Percentiles rank a stretch among this genome's conserved stretches.
phyloP scores from a whole-genome alignment of 2,329 filamentous ascomycete genomes.

The Colletotrichum sublineola region DNA sequence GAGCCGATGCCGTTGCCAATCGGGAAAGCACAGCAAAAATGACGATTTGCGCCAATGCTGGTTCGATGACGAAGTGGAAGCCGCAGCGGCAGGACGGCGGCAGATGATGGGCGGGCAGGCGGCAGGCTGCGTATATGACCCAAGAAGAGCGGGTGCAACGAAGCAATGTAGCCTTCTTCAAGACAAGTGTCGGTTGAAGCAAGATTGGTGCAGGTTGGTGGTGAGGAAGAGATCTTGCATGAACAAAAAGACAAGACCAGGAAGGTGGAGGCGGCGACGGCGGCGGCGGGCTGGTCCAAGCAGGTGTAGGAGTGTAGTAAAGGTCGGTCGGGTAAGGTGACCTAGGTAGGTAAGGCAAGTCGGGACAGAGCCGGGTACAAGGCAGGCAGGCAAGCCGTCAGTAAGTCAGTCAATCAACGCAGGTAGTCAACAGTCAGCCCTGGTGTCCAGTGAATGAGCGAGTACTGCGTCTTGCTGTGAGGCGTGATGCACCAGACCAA shows the following conservation, averaged over 20 bases:
- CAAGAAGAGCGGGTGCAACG: slow-evolving; percentile 29
- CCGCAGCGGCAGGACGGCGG: slow-evolving; percentile 35
- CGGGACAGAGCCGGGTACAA: slow-evolving; percentile 5
- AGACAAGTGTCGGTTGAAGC: slow-evolving; percentile 11
- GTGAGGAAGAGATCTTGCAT: slow-evolving; percentile 41
- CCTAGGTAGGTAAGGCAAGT: slow-evolving; percentile 8
- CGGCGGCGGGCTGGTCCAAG: slow-evolving; percentile 30
- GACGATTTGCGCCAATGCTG: slow-evolving; percentile 39
- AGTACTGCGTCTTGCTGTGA: not conserved
- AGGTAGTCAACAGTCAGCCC: slow-evolving; percentile 12
- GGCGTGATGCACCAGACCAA: slow-evolving; percentile 5
- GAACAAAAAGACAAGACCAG: slow-evolving; percentile 38
- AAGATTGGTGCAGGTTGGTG: slow-evolving; percentile 21
- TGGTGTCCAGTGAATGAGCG: not conserved
- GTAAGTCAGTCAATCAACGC: not conserved
- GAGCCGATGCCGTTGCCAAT: slow-evolving; percentile 26
- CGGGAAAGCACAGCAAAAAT: slow-evolving; percentile 30
- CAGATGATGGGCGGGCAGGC: slow-evolving; percentile 18
- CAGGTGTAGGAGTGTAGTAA: slow-evolving; percentile 4
- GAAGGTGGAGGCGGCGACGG: slow-evolving; percentile 34
- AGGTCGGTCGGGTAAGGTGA: not conserved
- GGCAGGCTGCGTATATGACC: slow-evolving; percentile 34
- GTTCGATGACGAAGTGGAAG: slow-evolving; percentile 37
- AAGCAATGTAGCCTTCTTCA: slow-evolving; percentile 33
- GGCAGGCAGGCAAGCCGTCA: slow-evolving; percentile 11